Evolutionary conservation across 495 filamentous ascomycete genomes (phyloP).

Genomic region (Umbilicaria muhlenbergii): DNA sequence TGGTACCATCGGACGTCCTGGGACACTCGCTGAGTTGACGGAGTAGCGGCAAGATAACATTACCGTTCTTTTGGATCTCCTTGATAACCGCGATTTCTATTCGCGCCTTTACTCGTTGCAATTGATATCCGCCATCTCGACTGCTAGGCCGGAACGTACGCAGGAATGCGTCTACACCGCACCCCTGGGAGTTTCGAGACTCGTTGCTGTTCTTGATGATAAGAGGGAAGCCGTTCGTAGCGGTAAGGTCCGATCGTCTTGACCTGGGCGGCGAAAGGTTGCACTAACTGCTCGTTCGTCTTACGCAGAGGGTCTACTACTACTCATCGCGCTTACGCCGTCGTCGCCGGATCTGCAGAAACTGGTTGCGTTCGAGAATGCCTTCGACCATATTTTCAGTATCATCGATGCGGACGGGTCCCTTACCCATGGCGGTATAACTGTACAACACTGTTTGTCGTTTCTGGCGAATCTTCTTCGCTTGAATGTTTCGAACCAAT

Average conservation of each 20-base stretch:
- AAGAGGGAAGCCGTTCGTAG: slow-evolving; percentile 78
- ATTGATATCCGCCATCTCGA: slow-evolving; percentile 70
- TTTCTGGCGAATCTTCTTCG: slow-evolving; percentile 81
- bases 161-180: slow-evolving; percentile 88
- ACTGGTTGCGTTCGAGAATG: slow-evolving; percentile 85
- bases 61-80: slow-evolving; percentile 71
- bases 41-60: slow-evolving; percentile 88
- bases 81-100: slow-evolving; percentile 82
- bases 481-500: slow-evolving; percentile 83
- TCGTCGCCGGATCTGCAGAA: slow-evolving; percentile 78
- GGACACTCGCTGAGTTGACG: slow-evolving; percentile 27
- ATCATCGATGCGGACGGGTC: slow-evolving; percentile 73
- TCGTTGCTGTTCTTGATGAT: slow-evolving; percentile 75
- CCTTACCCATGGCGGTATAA: slow-evolving; percentile 69
- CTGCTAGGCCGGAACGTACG: slow-evolving; percentile 82
- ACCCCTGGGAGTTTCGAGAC: slow-evolving; percentile 70
- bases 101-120: slow-evolving; percentile 85
- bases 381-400: slow-evolving; percentile 71
- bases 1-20: neutral
- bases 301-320: slow-evolving; percentile 42
- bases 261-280: neutral
- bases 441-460: slow-evolving; percentile 89
- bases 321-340: slow-evolving; percentile 53
- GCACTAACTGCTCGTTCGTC: neutral
- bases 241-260: slow-evolving; percentile 32